Percentiles rank a stretch among this genome's conserved stretches.
phyloP scores from a whole-genome alignment of 164 flowering plant genomes.

The Malania oleifera region DNA sequence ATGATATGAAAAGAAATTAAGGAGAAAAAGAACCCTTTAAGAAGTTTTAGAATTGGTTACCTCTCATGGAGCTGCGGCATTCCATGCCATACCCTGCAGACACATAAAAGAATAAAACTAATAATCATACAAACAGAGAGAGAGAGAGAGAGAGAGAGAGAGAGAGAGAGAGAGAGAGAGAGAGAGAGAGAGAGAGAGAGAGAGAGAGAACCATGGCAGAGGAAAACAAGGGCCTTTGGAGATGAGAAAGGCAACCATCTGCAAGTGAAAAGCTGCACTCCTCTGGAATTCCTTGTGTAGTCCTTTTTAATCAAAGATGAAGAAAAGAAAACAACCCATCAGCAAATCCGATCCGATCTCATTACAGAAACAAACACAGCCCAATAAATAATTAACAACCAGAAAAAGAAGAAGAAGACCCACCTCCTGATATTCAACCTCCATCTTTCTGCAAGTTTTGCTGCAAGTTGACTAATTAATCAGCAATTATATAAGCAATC shows the following conservation, averaged over 20 bases:
- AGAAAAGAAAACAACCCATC: background rate
- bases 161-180: conserved; percentile 13
- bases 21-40: background rate
- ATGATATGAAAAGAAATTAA: background rate
- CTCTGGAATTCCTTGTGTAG: conserved; percentile 70
- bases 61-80: conserved; percentile 91
- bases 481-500: no score
- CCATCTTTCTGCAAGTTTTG: conserved; percentile 31
- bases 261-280: conserved; percentile 84
- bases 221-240: conserved; percentile 83
- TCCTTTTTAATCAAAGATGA: conserved; percentile 32
- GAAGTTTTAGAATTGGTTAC: conserved; percentile 42
- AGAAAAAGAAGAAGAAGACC: conserved; percentile 6
- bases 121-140: background rate
- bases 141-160: conserved; percentile 11
- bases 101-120: conserved; percentile 18
- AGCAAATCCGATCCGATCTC: background rate
- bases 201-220: conserved; percentile 74
- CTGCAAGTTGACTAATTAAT: no score
- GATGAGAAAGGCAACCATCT: conserved; percentile 82
- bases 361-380: background rate
- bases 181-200: conserved; percentile 13
- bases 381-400: background rate
- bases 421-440: conserved; percentile 59
- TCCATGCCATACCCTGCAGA: conserved; percentile 97